Evolutionary conservation across 176 grass and related monocot genomes (phyloP).

Genomic region (Triticum turgidum): DNA sequence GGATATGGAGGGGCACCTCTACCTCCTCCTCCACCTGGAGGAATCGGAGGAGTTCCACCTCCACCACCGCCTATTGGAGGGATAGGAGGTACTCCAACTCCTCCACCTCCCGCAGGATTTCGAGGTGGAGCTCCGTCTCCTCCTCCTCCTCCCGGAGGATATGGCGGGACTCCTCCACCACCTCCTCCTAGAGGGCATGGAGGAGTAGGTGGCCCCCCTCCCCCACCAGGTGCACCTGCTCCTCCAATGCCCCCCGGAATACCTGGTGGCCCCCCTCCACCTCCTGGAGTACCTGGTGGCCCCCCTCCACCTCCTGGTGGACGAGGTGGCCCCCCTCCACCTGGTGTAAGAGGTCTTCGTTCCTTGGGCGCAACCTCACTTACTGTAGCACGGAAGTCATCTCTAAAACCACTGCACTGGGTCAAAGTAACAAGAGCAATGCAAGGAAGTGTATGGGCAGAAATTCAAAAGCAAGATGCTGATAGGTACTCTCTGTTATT

Average conservation of each 20-base stretch:
- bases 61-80: conserved; percentile 25
- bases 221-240: conserved; percentile 47
- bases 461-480: conserved; percentile 80
- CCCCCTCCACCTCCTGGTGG: conserved; percentile 65
- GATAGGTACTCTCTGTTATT: conserved; percentile 56
- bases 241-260: conserved; percentile 47
- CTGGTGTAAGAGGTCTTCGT: conserved; percentile 66
- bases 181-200: conserved; percentile 62
- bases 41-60: conserved; percentile 26
- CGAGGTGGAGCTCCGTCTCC: conserved; percentile 45
- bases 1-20: conserved; percentile 13
- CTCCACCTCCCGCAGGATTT: conserved; percentile 35
- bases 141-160: conserved; percentile 35
- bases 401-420: conserved; percentile 94
- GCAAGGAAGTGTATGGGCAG: conserved; percentile 93
- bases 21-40: conserved; percentile 6
- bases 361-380: conserved; percentile 37
- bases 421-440: conserved; percentile 90
- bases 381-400: conserved; percentile 45
- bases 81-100: conserved; percentile 26
- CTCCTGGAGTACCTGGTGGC: conserved; percentile 41
- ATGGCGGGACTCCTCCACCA: conserved; percentile 37
- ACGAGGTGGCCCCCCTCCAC: conserved; percentile 51
- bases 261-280: conserved; percentile 54
- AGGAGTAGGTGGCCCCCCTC: conserved; percentile 3